Evolutionary conservation across 805 yeast species (phyloP).

Genomic region (Cyberlindnera maritima): DNA sequence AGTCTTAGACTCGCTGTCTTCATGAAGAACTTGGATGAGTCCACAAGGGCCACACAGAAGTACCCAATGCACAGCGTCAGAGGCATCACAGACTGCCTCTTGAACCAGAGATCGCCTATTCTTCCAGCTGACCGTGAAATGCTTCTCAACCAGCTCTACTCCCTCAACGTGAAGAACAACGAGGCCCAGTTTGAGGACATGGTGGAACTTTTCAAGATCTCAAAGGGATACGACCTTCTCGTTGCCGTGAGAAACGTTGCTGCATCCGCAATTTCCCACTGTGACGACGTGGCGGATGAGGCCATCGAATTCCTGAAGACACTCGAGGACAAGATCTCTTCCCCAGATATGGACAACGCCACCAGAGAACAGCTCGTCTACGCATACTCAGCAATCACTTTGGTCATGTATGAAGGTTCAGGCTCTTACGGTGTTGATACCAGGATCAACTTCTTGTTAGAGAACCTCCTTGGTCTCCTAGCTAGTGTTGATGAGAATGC

Average conservation of each 20-base stretch:
- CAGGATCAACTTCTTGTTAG: constrained; percentile 18
- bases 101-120: constrained; percentile 21
- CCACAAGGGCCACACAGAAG: constrained; percentile 16
- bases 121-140: constrained; percentile 25
- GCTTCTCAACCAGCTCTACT: constrained; percentile 25
- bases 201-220: constrained; percentile 17
- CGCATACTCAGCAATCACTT: constrained; percentile 23
- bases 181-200: constrained; percentile 19
- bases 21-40: constrained; percentile 11
- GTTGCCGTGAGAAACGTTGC: constrained; percentile 24
- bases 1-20: constrained; percentile 23
- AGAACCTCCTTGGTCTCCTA: constrained; percentile 13
- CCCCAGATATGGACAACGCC: constrained; percentile 14
- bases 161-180: constrained; percentile 20
- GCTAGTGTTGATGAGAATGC: constrained; percentile 13
- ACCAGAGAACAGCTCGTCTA: constrained; percentile 22
- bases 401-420: constrained; percentile 26
- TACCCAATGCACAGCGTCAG: constrained; percentile 24
- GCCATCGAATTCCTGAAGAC: constrained; percentile 16
- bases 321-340: constrained; percentile 21
- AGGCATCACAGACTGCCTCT: constrained; percentile 21
- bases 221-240: constrained; percentile 18
- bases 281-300: constrained; percentile 24
- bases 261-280: constrained; percentile 23
- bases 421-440: constrained; percentile 29